Base-by-base conservation (phyloP, 202 grass and related monocot species). In the Carex sylvatica region DNA sequence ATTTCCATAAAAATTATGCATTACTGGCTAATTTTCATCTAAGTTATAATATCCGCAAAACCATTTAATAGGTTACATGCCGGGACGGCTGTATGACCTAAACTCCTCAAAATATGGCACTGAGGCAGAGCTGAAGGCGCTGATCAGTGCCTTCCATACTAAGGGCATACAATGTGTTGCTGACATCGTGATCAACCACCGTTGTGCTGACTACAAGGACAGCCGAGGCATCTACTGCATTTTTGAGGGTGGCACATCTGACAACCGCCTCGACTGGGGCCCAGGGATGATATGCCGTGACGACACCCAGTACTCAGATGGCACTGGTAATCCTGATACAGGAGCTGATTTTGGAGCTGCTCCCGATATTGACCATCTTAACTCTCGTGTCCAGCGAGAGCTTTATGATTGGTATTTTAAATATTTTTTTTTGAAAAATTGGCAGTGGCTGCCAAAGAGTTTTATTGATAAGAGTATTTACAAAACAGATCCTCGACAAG, bases 351-450 rank as follows among this genome's bases (percentile, higher is more conserved):
- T 93, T 36, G 36, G 5, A 38, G 59, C 10, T 20, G 92, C 92
- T 6, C 94, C 90, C 0, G 92, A 98, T 87, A 93, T 94, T 88
- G 95, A 94, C 79, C 95, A 94, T 86, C 92, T 94, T 84, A 97
- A 94, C 88, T 3, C 74, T 0, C 87, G 84, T 10, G 88, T 97
- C 64, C 95, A 93, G 85, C 70, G 4, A 0, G 95, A 98, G 88
- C 95, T 98, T 6, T 38, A 4, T 6, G 36, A 38, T 38, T 98
- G 92, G 95, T 82, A 82, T 38, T 38, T 6, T 38, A 38, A 38
- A 1, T 35, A 35, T 4, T 38, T n/a, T n/a, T n/a, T n/a, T n/a
- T n/a, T n/a, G n/a, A n/a, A n/a, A n/a, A n/a, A n/a, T n/a, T n/a
- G n/a, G n/a, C n/a, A n/a, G n/a, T n/a, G n/a, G n/a, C n/a, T n/a